Evolutionary conservation across 176 grass and related monocot genomes (phyloP).

Genomic region (Calamus simplicifolius): DNA sequence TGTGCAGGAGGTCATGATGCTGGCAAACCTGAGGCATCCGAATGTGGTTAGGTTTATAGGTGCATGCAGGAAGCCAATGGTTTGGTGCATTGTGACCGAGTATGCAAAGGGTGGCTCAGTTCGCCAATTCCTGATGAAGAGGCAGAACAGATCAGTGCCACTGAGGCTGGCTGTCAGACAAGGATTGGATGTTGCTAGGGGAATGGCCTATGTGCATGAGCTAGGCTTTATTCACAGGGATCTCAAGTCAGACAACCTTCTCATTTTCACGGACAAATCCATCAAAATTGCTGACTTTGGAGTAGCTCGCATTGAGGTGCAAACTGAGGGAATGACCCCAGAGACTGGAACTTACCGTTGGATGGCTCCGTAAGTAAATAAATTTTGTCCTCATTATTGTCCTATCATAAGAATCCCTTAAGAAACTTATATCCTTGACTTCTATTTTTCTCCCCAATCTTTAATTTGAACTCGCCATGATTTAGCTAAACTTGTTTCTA

Average conservation of each 20-base stretch:
- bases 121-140: conserved; percentile 53
- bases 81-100: conserved; percentile 81
- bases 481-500: too few species aligned
- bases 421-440: too few species aligned
- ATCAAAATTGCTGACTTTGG: conserved; percentile 83
- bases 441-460: too few species aligned
- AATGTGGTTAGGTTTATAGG: conserved; percentile 74
- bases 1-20: conserved; percentile 80
- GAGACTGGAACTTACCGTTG: conserved; percentile 90
- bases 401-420: too few species aligned
- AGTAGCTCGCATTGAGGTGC: conserved; percentile 72
- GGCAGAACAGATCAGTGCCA: conserved; percentile 52
- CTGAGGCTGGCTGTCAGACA: conserved; percentile 68
- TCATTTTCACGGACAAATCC: conserved; percentile 63
- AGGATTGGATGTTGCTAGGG: conserved; percentile 61
- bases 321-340: conserved; percentile 81
- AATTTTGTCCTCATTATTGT: too few species aligned
- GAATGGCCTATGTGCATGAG: conserved; percentile 73
- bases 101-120: conserved; percentile 77
- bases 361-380: conserved; percentile 79
- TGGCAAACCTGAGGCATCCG: conserved; percentile 57
- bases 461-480: too few species aligned
- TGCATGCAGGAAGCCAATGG: conserved; percentile 60
- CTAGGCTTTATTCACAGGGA: conserved; percentile 74
- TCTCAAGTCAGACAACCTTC: conserved; percentile 68